Conservation (phyloP, 1,139 yeast genomes). For the Scheffersomyces cryptocercus region DNA sequence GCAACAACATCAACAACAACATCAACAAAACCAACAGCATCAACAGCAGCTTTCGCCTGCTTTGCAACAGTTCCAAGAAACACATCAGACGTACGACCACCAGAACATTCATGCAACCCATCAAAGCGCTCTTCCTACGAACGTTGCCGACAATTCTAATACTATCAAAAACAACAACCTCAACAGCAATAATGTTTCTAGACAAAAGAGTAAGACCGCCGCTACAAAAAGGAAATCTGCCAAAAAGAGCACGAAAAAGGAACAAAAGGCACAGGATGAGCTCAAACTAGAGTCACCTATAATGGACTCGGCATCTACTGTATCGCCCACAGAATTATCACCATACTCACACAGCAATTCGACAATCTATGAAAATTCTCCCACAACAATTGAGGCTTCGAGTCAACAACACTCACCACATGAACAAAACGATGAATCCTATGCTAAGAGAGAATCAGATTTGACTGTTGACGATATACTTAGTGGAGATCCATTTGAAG, state of each 20-base stretch:
- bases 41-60: slow-evolving; percentile 4
- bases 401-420: slow-evolving; percentile 12
- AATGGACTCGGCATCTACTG: background rate
- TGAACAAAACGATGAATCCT: slow-evolving; percentile 5
- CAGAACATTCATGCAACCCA: background rate
- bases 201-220: no score
- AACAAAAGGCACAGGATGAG: no score
- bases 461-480: slow-evolving; percentile 26
- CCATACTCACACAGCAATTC: background rate
- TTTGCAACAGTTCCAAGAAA: background rate
- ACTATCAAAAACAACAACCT: no score
- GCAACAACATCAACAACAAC: slow-evolving; percentile 1
- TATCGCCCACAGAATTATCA: background rate
- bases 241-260: no score
- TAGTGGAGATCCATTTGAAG: slow-evolving; percentile 23
- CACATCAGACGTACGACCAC: slow-evolving; percentile 1
- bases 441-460: slow-evolving; percentile 5
- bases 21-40: slow-evolving; percentile 3
- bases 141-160: background rate
- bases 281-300: background rate
- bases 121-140: background rate
- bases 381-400: slow-evolving; percentile 16
- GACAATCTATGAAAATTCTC: slow-evolving; percentile 7
- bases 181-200: no score
- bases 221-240: no score